phyloP scores from a whole-genome alignment of 1,139 yeast species.

The Yamadazyma epiphylla region DNA sequence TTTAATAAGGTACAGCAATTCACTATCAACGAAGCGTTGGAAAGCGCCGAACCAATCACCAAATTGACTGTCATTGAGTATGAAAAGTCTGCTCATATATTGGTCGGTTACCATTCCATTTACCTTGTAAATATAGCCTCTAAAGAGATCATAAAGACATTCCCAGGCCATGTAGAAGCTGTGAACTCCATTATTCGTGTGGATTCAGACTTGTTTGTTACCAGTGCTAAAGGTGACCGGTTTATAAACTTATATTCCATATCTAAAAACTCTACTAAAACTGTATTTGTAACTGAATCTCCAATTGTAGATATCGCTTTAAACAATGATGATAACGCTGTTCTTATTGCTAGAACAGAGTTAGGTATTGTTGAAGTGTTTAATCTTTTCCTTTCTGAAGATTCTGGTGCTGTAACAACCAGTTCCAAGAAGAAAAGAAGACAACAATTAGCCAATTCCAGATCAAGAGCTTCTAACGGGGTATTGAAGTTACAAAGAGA shows the following conservation, averaged over 20 bases:
- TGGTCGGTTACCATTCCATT: slow-evolving; percentile 64
- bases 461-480: slow-evolving; percentile 48
- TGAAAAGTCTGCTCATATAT: slow-evolving; percentile 40
- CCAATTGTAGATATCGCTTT: slow-evolving; percentile 46
- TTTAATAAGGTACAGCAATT: slow-evolving; percentile 41
- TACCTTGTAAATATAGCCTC: slow-evolving; percentile 43
- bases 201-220: slow-evolving; percentile 47
- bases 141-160: slow-evolving; percentile 39
- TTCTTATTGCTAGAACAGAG: slow-evolving; percentile 60
- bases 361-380: slow-evolving; percentile 68
- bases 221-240: slow-evolving; percentile 75
- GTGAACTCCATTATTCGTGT: slow-evolving; percentile 45
- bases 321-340: slow-evolving; percentile 33
- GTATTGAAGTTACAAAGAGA: slow-evolving; percentile 45
- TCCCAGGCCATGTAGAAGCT: slow-evolving; percentile 75
- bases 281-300: slow-evolving; percentile 65
- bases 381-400: slow-evolving; percentile 43
- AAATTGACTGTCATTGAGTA: slow-evolving; percentile 33
- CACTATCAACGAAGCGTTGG: slow-evolving; percentile 35
- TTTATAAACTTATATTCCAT: slow-evolving; percentile 69
- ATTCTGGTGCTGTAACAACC: slow-evolving; percentile 11
- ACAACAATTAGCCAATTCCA: slow-evolving; percentile 25
- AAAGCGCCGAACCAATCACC: slow-evolving; percentile 30
- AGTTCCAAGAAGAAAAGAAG: slow-evolving; percentile 34
- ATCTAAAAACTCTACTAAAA: slow-evolving; percentile 33